Evolutionary conservation across 768 basidiomycete species (phyloP), one percentile per base, ranked within the genome.

Genomic region (Leccinum imitatum): DNA sequence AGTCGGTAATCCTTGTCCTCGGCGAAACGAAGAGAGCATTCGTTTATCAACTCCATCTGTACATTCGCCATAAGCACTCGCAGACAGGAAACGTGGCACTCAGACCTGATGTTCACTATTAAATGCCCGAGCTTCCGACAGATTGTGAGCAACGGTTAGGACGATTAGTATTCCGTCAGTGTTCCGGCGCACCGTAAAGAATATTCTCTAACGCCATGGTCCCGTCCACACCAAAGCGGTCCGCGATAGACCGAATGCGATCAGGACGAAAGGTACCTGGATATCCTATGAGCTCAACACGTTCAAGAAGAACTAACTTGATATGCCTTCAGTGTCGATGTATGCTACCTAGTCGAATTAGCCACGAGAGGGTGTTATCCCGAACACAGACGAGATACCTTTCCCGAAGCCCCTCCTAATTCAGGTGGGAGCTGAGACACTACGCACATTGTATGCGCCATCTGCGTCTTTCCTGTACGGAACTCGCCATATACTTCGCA

Each of bases 191-290:
- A 87, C 93, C 93, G 73, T 94, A 95, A n/a, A 95, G 82, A 57
- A 94, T 89, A 69, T 96, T 95, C 70, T 95, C 93, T 25, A 95
- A 76, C 1, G 87, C 90, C 84, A 91, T 86, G 57, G 83, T 87
- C 6, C 88, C 88, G 63, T 95, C 91, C n/a, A 98, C 92, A 11
- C 93, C 93, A 68, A 96, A 97, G 21, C 94, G 83, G 52, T 96
- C 93, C 19, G 96, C 94, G 62, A 98, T 92, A 25, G 91, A 84
- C 46, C 84, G 83, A 67, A 98, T 91, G 59, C 95, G 87, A 71
- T 98, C 95, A 3, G 95, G 95, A 35, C 95, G 89, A 76, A 97
- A 97, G 3, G 93, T 93, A n/a, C 92, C 91, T 90, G 60, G n/a
- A 14, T 35, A 35, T 57, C 48, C 48, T 39, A 69, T 61, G 69